Percentiles rank a stretch among this genome's conserved stretches.
Evolutionary conservation across 768 basidiomycete species (phyloP).

Genomic region (Cantharellus cinnabarinus): DNA sequence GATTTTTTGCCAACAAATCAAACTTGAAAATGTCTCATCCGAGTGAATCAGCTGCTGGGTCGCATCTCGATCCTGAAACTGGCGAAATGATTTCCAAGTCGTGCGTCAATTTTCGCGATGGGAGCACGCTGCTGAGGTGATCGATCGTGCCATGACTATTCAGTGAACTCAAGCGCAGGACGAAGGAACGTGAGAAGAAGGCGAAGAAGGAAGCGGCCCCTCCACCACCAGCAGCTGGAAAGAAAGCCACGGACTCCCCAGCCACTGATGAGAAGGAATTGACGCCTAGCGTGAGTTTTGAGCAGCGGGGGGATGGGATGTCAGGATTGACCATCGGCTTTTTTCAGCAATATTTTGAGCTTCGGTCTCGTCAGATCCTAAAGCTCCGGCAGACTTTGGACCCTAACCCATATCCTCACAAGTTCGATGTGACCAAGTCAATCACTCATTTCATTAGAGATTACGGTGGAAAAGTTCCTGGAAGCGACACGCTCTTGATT

Average conservation of each 20-base stretch:
- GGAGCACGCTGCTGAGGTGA: background rate
- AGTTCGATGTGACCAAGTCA: conserved; percentile 76
- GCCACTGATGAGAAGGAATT: conserved; percentile 57
- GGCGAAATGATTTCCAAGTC: conserved; percentile 95
- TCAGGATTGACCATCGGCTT: background rate
- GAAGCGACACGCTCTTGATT: conserved; percentile 15
- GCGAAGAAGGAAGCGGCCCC: conserved; percentile 54
- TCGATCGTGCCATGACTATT: background rate
- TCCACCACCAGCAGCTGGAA: conserved; percentile 1
- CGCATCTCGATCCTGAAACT: conserved; percentile 64
- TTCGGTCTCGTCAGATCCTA: conserved; percentile 74
- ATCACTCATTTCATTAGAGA: conserved; percentile 50
- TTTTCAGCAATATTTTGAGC: conserved; percentile 83
- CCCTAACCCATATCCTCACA: conserved; percentile 97
- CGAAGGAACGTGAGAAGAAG: conserved; percentile 56
- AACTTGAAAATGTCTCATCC: background rate
- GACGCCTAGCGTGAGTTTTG: conserved; percentile 63
- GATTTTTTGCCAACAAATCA: background rate
- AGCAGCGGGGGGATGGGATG: background rate
- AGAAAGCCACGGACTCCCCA: conserved; percentile 13
- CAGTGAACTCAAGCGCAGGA: conserved; percentile 86
- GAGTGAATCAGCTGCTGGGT: background rate
- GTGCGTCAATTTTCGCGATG: conserved; percentile 25
- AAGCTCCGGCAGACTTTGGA: conserved; percentile 64
- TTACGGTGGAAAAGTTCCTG: conserved; percentile 55